These are phyloP conservation scores for Sporisorium scitamineum DNA, from an alignment of 1,284 basidiomycete genomes.

Conservation along the genomic window DNA sequence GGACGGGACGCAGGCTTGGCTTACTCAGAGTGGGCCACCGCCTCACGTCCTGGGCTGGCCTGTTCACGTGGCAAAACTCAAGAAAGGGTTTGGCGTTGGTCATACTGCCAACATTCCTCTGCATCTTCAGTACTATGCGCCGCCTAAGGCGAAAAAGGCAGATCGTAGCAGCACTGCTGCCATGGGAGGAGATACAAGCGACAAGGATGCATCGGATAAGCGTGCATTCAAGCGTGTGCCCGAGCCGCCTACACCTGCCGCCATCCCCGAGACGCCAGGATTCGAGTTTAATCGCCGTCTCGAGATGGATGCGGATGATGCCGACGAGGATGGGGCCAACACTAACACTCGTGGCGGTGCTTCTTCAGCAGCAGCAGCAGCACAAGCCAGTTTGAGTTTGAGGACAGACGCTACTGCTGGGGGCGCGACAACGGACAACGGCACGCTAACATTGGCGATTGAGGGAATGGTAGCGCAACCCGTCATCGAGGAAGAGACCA, in stretches of 20 bases:
- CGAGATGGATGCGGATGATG: slow-evolving; percentile 33
- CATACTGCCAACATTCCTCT: slow-evolving; percentile 48
- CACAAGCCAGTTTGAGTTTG: background rate
- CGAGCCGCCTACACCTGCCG: slow-evolving; percentile 31
- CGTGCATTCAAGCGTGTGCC: slow-evolving; percentile 11
- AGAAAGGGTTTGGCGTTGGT: slow-evolving; percentile 48
- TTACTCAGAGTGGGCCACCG: slow-evolving; percentile 52
- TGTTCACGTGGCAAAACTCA: slow-evolving; percentile 54
- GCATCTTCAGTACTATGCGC: slow-evolving; percentile 52
- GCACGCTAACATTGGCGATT: background rate
- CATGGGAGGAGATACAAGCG: slow-evolving; percentile 9
- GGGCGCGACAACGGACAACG: background rate
- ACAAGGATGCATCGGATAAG: slow-evolving; percentile 13
- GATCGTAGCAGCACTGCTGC: background rate
- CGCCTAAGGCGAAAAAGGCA: slow-evolving; percentile 38
- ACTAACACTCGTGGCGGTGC: slow-evolving; percentile 3
- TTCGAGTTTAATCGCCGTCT: slow-evolving; percentile 41
- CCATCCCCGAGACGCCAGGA: slow-evolving; percentile 45
- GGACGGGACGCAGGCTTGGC: slow-evolving; percentile 19
- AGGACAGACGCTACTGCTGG: background rate
- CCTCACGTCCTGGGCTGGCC: slow-evolving; percentile 64
- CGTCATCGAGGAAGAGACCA: slow-evolving; percentile 48
- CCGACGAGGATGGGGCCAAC: slow-evolving; percentile 25
- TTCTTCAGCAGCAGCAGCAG: background rate
- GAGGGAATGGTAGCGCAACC: slow-evolving; percentile 16